Evolutionary conservation across 176 grass and related monocot genomes (phyloP), one percentile per base, ranked within the genome.

Genomic region (Echinochloa phyllopogon): DNA sequence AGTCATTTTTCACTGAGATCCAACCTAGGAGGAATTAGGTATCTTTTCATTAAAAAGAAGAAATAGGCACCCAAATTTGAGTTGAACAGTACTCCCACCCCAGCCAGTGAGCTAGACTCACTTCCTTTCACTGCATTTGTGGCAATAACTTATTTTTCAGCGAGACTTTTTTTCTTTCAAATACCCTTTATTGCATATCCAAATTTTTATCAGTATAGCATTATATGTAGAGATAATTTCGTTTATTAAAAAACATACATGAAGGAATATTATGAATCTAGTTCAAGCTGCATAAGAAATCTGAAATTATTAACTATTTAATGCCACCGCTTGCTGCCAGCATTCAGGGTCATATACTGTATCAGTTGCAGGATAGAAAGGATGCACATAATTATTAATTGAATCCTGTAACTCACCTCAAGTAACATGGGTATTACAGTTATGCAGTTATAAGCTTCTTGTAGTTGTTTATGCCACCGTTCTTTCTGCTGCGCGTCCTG

Each of bases 381-480:
- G n/a, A 50, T 33, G 24, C 45, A 42, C 24, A 41, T 45, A 29
- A 15, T 4, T 24, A 71, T 7, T 20, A 50, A 47, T 0, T 14
- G 17, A 27, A 76, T 52, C 24, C 3, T 41, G 55, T 43, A 86
- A 92, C 96, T 95, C 59, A 98, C 96, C 87, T 98, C 93, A 84
- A 98, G 96, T 81, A 98, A 89, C 58, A 98, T 85, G 38, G 83
- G 82, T 79, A 90, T 85, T 60, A 98, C 20, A 77, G 87, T 40
- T 84, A 83, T 93, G 80, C 93, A 98, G 86, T 92, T 88, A 49
- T 78, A 88, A 83, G 96, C 91, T 87, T 87, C 87, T 73, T 83
- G 74, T 64, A 98, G 81, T 81, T 90, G 74, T 81, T 94, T 75
- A 75, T 44, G 86, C 96, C 96, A 98, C 20, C 63, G 79, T 78